Conservation (phyloP, 352 stramenopile species). For the Thalassiosira sp. region DNA sequence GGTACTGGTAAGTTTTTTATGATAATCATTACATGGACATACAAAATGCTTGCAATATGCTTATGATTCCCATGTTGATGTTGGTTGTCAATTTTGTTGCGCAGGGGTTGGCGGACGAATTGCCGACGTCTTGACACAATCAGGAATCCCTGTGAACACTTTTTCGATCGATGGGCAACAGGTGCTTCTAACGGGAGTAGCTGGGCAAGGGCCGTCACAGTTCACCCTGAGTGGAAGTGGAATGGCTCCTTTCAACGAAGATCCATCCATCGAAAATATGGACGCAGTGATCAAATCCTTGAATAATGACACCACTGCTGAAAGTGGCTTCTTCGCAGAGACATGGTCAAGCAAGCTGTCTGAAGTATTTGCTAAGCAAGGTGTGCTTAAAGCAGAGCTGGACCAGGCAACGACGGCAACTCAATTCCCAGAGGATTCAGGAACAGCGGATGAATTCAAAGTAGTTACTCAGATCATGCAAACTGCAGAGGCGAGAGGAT, state of each 20-base stretch:
- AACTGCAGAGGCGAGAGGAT: constrained; percentile 14
- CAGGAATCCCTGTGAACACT: constrained; percentile 39
- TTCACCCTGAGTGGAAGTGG: constrained; percentile 31
- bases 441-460: constrained; percentile 22
- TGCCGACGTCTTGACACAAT: constrained; percentile 43
- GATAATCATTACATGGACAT: not conserved
- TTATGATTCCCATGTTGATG: not conserved
- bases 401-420: constrained; percentile 4
- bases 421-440: not conserved
- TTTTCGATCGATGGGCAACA: constrained; percentile 54
- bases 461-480: constrained; percentile 41
- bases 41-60: not conserved
- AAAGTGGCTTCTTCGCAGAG: constrained; percentile 61
- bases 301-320: constrained; percentile 50
- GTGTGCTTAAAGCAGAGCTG: not conserved
- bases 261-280: constrained; percentile 47
- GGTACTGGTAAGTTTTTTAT: constrained; percentile 34
- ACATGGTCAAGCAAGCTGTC: constrained; percentile 59
- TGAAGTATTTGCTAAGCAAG: not conserved
- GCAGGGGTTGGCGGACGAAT: constrained; percentile 55
- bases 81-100: not conserved
- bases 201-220: constrained; percentile 26
- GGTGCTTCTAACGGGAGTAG: constrained; percentile 32
- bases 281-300: constrained; percentile 47
- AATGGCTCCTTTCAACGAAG: constrained; percentile 46